These are phyloP conservation scores for Curvularia spicifera DNA, from an alignment of 2,329 filamentous ascomycete species.

Conservation along the genomic window DNA sequence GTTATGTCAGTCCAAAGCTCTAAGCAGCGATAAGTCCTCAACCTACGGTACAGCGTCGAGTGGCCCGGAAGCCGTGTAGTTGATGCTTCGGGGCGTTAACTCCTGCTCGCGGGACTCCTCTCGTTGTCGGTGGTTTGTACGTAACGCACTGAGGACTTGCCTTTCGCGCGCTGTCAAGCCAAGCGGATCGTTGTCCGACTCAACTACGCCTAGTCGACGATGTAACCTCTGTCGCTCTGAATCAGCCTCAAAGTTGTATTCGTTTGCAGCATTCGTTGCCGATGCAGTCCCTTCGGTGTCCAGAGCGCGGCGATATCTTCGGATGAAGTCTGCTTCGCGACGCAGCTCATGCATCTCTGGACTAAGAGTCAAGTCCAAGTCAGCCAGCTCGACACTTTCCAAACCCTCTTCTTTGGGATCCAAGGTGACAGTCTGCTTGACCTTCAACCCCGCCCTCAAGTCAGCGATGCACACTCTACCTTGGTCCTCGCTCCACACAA, in stretches of 20 bases:
- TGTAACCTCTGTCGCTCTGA: conserved; percentile 40
- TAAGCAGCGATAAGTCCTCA: conserved; percentile 10
- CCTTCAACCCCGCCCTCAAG: conserved; percentile 68
- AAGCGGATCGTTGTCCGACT: conserved; percentile 54
- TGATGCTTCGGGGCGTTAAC: conserved; percentile 50
- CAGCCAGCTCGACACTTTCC: conserved; percentile 63
- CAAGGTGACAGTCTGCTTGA: conserved; percentile 72
- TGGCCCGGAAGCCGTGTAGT: conserved; percentile 47
- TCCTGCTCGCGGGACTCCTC: conserved; percentile 51
- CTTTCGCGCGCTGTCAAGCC: conserved; percentile 56
- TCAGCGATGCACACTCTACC: conserved; percentile 77
- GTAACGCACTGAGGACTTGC: conserved; percentile 55
- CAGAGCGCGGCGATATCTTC: conserved; percentile 51
- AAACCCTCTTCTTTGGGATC: conserved; percentile 63
- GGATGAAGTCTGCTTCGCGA: conserved; percentile 55
- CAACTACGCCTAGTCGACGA: conserved; percentile 47
- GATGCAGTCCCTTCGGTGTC: conserved; percentile 48
- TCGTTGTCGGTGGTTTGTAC: conserved; percentile 50
- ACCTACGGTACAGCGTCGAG: conserved; percentile 37
- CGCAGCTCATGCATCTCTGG: conserved; percentile 56
- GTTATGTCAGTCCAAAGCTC: conserved; percentile 10
- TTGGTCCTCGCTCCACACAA: conserved; percentile 93
- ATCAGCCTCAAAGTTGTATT: conserved; percentile 52
- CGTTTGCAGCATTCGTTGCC: conserved; percentile 50
- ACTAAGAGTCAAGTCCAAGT: conserved; percentile 50